phyloP scores from a whole-genome alignment of 768 basidiomycete genomes.

The Psilocybe sp. region DNA sequence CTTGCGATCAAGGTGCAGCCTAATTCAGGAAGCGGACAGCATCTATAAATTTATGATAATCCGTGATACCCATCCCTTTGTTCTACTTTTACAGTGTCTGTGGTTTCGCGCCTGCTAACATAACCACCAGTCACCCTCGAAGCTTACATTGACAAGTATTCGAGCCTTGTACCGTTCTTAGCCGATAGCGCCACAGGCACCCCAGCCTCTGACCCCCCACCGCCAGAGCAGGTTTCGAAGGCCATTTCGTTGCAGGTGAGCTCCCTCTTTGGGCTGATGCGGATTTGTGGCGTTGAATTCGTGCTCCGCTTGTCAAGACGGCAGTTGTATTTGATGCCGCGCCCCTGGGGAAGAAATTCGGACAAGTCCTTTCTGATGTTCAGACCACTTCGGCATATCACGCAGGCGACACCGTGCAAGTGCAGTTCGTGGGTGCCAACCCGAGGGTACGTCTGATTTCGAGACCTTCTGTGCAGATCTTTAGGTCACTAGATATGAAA shows the following conservation, averaged over 20 bases:
- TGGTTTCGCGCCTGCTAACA: slow-evolving; percentile 6
- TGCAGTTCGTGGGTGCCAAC: slow-evolving; percentile 72
- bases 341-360: slow-evolving; percentile 57
- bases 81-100: background rate
- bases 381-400: slow-evolving; percentile 41
- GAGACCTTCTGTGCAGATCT: slow-evolving; percentile 5
- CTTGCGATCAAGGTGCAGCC: too few relatives aligned
- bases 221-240: slow-evolving; percentile 58
- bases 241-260: slow-evolving; percentile 68
- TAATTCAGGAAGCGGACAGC: too few relatives aligned
- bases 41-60: too few relatives aligned
- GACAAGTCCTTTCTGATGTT: slow-evolving; percentile 58
- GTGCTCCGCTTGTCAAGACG: slow-evolving; percentile 32
- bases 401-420: slow-evolving; percentile 56
- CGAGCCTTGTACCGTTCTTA: slow-evolving; percentile 61
- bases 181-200: slow-evolving; percentile 43
- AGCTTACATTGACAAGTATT: slow-evolving; percentile 76
- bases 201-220: slow-evolving; percentile 62
- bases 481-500: background rate
- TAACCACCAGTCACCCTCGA: slow-evolving; percentile 61
- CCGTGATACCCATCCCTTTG: too few relatives aligned
- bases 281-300: background rate
- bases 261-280: background rate
- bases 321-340: slow-evolving; percentile 60
- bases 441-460: slow-evolving; percentile 53